phyloP scores from a whole-genome alignment of 78 protist species.

The Emiliania huxleyi region DNA sequence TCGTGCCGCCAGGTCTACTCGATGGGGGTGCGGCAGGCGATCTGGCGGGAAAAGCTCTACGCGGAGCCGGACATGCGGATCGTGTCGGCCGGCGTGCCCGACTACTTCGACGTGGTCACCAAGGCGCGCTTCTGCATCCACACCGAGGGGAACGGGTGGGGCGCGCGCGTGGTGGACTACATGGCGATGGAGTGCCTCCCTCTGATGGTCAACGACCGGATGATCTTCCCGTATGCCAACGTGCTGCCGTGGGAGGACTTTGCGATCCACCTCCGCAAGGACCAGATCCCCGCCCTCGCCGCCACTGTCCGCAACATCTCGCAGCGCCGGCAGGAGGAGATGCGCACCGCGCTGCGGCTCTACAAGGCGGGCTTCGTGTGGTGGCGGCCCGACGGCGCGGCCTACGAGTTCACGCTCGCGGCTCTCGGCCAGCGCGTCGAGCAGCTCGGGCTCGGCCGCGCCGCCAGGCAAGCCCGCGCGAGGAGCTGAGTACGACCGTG shows the following conservation, averaged over 20 bases:
- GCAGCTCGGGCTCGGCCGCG: background rate
- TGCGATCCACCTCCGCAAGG: background rate
- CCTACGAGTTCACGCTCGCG: background rate
- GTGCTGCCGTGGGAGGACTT: background rate
- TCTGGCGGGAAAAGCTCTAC: background rate
- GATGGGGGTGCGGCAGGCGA: background rate
- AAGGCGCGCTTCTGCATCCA: background rate
- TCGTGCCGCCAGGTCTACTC: background rate
- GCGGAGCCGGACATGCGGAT: slow-evolving; percentile 18
- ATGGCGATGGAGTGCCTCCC: slow-evolving; percentile 26
- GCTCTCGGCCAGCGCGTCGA: background rate
- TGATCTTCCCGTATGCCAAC: slow-evolving; percentile 9
- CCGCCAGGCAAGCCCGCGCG: too few relatives aligned
- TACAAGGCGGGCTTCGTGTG: slow-evolving; percentile 2
- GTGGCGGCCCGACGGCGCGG: slow-evolving; percentile 9
- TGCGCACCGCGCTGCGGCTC: background rate
- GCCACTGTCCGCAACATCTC: background rate
- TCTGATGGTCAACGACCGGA: background rate
- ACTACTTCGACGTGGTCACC: background rate
- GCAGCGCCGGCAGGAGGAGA: background rate
- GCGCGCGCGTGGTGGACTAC: slow-evolving; percentile 5
- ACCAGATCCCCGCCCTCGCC: background rate
- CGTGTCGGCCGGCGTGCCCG: slow-evolving; percentile 3
- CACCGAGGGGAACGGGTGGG: slow-evolving; percentile 26
- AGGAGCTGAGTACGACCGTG: too few relatives aligned